These are phyloP conservation scores for Gossypium schwendimanii DNA, from an alignment of 441 rosid genomes.

Conservation along the genomic window DNA sequence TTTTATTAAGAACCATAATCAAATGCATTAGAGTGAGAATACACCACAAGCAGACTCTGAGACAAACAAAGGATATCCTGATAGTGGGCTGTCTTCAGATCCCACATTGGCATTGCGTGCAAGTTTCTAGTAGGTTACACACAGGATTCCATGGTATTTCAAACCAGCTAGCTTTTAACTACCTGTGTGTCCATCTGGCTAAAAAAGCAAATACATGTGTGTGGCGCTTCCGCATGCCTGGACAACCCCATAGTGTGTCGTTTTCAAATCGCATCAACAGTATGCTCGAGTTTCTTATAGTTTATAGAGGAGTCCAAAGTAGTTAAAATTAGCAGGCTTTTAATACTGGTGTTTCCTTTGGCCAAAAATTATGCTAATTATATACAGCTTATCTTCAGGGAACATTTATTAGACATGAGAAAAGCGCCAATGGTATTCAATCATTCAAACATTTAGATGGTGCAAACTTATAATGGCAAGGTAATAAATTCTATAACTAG, in stretches of 20 bases:
- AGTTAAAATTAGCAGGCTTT: neutral
- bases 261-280: neutral
- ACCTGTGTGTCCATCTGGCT: neutral
- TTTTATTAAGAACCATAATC: neutral
- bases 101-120: neutral
- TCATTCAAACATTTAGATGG: neutral
- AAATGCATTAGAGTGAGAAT: neutral
- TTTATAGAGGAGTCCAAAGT: neutral
- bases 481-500: neutral
- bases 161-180: neutral
- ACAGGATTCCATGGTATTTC: neutral
- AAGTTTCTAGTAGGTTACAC: neutral
- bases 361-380: neutral
- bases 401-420: neutral
- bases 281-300: neutral
- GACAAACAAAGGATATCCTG: neutral
- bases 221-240: neutral
- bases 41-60: neutral
- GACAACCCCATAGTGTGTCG: neutral
- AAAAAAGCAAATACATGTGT: neutral
- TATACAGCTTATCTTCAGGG: neutral
- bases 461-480: neutral
- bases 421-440: neutral
- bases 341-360: neutral
- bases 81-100: neutral